These are phyloP conservation scores for Corymbia citriodora DNA, from an alignment of 441 rosid genomes.

Conservation along the genomic window DNA sequence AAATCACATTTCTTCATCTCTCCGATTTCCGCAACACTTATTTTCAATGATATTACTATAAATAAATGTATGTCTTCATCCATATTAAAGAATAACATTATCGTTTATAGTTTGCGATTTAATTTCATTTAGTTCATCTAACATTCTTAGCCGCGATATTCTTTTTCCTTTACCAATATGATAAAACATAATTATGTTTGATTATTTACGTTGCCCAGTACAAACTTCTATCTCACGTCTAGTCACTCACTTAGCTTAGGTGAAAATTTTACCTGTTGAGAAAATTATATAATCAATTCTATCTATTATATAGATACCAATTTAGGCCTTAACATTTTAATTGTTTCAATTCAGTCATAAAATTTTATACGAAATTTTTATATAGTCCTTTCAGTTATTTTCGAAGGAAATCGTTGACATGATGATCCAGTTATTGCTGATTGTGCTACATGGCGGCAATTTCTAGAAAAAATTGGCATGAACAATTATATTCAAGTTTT, in stretches of 20 bases:
- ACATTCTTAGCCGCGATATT: not conserved
- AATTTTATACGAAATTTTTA: accelerated
- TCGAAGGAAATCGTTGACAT: not conserved
- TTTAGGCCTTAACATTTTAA: accelerated
- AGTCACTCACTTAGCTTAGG: accelerated
- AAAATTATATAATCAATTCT: no score
- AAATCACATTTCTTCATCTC: no score
- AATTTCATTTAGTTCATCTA: not conserved
- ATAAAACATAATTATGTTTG: not conserved
- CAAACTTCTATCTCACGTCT: not conserved
- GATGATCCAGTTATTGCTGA: accelerated
- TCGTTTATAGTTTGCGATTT: not conserved
- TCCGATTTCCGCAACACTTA: no score
- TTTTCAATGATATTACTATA: no score
- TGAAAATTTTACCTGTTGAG: not conserved
- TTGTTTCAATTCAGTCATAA: no score
- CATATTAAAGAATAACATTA: no score
- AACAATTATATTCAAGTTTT: no score
- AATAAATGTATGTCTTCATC: no score
- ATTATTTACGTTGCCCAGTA: not conserved
- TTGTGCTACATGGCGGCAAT: no score
- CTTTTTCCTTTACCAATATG: not conserved
- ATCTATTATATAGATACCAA: no score
- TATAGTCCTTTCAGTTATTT: no score
- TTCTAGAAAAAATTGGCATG: no score